Percentiles rank a stretch among this genome's conserved stretches.
Evolutionary conservation across 225 moss, liverwort and hornwort genomes (phyloP).

Genomic region (Rhytidiadelphus loreus): DNA sequence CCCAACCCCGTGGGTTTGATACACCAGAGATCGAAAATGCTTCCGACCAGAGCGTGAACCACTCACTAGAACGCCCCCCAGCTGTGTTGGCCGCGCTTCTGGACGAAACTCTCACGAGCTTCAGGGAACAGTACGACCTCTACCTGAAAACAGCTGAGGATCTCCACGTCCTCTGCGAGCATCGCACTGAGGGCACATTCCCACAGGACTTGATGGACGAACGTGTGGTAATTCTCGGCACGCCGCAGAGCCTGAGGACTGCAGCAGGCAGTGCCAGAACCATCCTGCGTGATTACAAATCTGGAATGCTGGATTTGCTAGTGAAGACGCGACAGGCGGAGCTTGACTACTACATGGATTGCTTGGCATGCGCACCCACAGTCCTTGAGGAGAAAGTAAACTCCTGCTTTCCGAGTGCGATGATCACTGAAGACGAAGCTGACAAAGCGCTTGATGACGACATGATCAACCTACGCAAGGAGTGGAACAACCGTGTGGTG

Average conservation of each 20-base stretch:
- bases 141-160: slow-evolving; percentile 38
- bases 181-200: slow-evolving; percentile 20
- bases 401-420: slow-evolving; percentile 41
- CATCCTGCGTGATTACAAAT: slow-evolving; percentile 35
- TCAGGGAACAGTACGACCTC: slow-evolving; percentile 44
- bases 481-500: slow-evolving; percentile 49
- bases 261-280: slow-evolving; percentile 16
- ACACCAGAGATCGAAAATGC: slow-evolving; percentile 8
- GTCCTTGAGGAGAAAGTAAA: slow-evolving; percentile 37
- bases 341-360: slow-evolving; percentile 57
- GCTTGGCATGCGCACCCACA: slow-evolving; percentile 36
- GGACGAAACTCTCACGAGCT: slow-evolving; percentile 30
- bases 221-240: slow-evolving; percentile 26
- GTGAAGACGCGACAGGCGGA: slow-evolving; percentile 46
- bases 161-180: slow-evolving; percentile 22
- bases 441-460: slow-evolving; percentile 38
- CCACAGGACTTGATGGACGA: slow-evolving; percentile 24
- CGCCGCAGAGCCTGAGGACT: slow-evolving; percentile 11
- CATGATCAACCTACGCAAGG: slow-evolving; percentile 40
- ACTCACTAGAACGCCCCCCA: slow-evolving; percentile 26
- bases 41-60: slow-evolving; percentile 12
- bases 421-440: slow-evolving; percentile 54
- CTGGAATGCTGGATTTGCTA: slow-evolving; percentile 35
- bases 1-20: neutral
- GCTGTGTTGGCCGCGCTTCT: slow-evolving; percentile 16